Evolutionary conservation across 495 filamentous ascomycete species (phyloP), one percentile per base, ranked within the genome.

Genomic region (Aspergillus campestris): DNA sequence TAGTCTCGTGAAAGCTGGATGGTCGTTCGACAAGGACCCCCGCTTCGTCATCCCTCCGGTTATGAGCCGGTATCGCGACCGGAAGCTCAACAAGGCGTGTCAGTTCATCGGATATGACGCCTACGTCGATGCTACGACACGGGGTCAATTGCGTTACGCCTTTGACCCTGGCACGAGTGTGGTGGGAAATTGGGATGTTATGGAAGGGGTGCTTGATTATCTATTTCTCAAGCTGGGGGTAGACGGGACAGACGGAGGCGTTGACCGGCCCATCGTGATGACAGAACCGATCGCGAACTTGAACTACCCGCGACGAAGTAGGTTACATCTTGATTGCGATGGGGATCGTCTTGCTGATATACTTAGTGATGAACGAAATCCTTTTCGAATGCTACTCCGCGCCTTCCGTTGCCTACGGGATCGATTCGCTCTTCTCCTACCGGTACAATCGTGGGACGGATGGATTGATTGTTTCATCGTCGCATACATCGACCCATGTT

Each of bases 391-490:
- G 84, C 67, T 98, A 97, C 68, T 76, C 75, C 34, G 89, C 85
- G 5, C 90, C 94, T 0, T 86, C 83, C 1, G 78, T 96, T 4
- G 83, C 87, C 31, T 95, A 89, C 58, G 92, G 92, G 30, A 92
- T 98, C 66, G 92, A 98, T 62, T 89, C 87, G 3, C 79, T 98
- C 5, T 96, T 97, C 65, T 91, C 90, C 7, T 98, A 94, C 71
- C 78, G 81, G 32, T 85, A 95, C 65, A 97, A 98, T 57, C 75
- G 83, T 38, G 92, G 92, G 45, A 80, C 70, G n/a, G 88, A 83
- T 15, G 92, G 92, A 8, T 72, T 97, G 2, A 86, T 98, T 15
- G 76, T 98, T 9, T 94, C 88, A 5, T 94, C 89, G 0, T 91
- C 89, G 2, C 84, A 96, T 56, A 94, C 86, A 14, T 82, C 92